A percentile compares a stretch with the other conserved stretches of the same genome.
These are phyloP conservation scores for Bonia amplexicaulis DNA, from an alignment of 176 grass and related monocot genomes.

Conservation along the genomic window DNA sequence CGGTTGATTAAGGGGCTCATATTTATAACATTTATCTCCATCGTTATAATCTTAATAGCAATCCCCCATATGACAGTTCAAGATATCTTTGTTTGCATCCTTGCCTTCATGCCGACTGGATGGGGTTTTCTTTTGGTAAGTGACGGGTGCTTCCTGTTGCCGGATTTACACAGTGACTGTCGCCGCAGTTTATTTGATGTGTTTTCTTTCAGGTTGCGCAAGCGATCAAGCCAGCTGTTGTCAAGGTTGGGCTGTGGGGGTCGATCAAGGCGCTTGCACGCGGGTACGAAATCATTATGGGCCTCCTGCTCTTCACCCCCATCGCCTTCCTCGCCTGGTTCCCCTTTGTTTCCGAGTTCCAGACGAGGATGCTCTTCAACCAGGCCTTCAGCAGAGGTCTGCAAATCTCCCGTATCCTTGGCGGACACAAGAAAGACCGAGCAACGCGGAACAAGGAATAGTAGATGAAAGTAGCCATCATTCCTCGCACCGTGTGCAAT, in stretches of 20 bases:
- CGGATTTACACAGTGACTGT: no score
- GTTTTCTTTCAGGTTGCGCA: slow-evolving; percentile 57
- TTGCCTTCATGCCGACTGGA: slow-evolving; percentile 93
- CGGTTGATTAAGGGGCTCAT: slow-evolving; percentile 92
- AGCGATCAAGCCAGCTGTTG: slow-evolving; percentile 43
- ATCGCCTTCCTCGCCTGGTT: slow-evolving; percentile 89
- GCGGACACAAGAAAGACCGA: slow-evolving; percentile 76
- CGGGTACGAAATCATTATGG: slow-evolving; percentile 89
- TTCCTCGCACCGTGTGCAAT: no score
- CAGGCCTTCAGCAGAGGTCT: slow-evolving; percentile 93
- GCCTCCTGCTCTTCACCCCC: slow-evolving; percentile 78
- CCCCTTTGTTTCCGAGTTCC: slow-evolving; percentile 89
- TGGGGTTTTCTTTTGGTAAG: slow-evolving; percentile 87
- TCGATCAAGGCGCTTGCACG: slow-evolving; percentile 72
- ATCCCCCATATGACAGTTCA: slow-evolving; percentile 77
- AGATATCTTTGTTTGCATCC: slow-evolving; percentile 85
- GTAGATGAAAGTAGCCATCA: neutral
- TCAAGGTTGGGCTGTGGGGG: slow-evolving; percentile 43
- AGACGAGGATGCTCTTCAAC: slow-evolving; percentile 96
- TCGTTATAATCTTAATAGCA: slow-evolving; percentile 69
- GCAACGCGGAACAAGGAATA: slow-evolving; percentile 54
- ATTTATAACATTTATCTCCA: slow-evolving; percentile 71
- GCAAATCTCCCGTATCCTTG: slow-evolving; percentile 87
- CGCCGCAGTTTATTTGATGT: neutral
- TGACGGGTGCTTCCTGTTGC: neutral